Evolutionary conservation across 2,329 filamentous ascomycete genomes (phyloP), one percentile per base, ranked within the genome.

Genomic region (Clarireedia sp.): DNA sequence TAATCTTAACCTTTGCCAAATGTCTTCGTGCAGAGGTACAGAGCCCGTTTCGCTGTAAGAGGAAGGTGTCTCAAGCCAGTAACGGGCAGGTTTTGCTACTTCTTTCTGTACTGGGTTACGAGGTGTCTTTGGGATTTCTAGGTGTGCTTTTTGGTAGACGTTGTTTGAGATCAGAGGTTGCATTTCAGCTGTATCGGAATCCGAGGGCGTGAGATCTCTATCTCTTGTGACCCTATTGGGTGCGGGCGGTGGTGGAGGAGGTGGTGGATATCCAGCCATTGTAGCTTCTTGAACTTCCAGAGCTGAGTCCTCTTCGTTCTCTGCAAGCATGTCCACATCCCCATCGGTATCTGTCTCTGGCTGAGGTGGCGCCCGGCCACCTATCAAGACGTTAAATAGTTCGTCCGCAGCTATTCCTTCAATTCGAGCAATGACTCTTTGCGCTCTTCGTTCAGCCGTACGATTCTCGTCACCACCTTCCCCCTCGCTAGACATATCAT

Each of bases 1-100:
- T 5, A 99, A 77, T 33, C 94, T 86, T 12, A 97, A 87, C 33
- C 91, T 85, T 67, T 92, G 84, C 74, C 90, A 90, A 5, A 99
- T 78, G 66, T 99, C 88, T 69, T 99, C 94, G 53, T 90, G 87
- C 16, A 82, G 78, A 48, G 85, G 85, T 6, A 86, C 74, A 53
- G 78, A 79, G 33, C 82, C 78, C 43, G 78, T 77, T 55, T 82
- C 78, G 45, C 77, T 79, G 68, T 88, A 92, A 33, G 80, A 79
- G 17, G 80, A 75, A 6, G 92, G 90, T 37, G 86, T 90, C 64
- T 90, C 86, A 37, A 94, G 78, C 92, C 92, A 97, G 71, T 96
- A 92, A 52, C 81, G 78, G 12, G 89, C 85, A 10, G 89, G 85
- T 53, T 78, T 80, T n/a, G 81, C 79, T 10, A 80, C 78, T 46